Percentiles rank a stretch among this genome's conserved stretches.
Conservation (phyloP, 352 stramenopile genomes). For the Phytopythium delawarense region DNA sequence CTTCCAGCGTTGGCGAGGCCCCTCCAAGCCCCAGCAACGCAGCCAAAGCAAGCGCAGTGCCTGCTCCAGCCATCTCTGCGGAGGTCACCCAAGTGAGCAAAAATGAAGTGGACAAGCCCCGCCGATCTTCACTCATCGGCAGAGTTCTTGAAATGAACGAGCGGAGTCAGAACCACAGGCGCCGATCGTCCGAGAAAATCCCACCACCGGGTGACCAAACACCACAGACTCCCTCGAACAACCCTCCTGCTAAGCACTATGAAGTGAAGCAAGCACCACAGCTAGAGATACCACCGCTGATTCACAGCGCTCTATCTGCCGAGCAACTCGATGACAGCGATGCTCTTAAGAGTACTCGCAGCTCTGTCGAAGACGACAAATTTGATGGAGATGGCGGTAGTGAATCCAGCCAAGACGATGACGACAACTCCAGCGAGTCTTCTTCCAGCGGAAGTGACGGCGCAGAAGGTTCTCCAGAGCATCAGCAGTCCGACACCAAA, state of each 20-base stretch:
- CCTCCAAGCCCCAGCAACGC: neutral
- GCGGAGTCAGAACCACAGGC: neutral
- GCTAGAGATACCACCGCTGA: neutral
- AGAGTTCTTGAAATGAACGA: slow-evolving; percentile 2
- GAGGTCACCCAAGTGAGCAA: neutral
- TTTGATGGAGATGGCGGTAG: neutral
- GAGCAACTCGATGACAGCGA: too few species aligned
- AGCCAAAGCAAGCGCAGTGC: neutral
- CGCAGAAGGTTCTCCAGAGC: slow-evolving; percentile 3
- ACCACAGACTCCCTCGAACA: neutral
- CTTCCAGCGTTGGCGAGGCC: neutral
- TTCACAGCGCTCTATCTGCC: neutral
- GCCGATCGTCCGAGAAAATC: neutral
- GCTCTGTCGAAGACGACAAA: neutral
- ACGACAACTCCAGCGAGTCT: neutral
- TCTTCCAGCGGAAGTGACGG: slow-evolving; percentile 4
- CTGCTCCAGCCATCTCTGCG: too few species aligned
- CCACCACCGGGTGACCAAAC: neutral
- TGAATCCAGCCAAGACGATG: neutral
- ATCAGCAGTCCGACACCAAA: neutral
- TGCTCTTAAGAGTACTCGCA: neutral
- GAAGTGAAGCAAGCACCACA: neutral
- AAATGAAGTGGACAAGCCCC: neutral
- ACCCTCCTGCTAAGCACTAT: neutral
- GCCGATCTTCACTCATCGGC: neutral